A percentile compares a stretch with the other conserved stretches of the same genome.
Conservation (phyloP, 139 green algal species). For the Chlorella ohadii region DNA sequence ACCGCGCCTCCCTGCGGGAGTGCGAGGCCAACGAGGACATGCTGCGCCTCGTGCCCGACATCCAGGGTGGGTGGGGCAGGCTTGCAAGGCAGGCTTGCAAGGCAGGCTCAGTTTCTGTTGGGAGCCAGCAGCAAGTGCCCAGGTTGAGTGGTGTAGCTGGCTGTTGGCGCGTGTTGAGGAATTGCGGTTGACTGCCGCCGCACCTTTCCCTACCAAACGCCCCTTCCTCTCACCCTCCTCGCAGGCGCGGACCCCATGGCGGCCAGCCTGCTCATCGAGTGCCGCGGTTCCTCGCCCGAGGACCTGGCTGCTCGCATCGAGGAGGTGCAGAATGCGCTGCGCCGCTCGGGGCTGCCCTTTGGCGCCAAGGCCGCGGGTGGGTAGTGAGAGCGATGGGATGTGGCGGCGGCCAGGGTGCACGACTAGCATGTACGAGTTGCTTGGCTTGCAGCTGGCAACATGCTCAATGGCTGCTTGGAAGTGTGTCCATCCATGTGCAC, state of each 20-base stretch:
- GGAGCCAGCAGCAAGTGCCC: no score
- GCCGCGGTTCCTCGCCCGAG: constrained; percentile 73
- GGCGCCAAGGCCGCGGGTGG: constrained; percentile 64
- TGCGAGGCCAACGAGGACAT: constrained; percentile 87
- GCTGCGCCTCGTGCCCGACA: constrained; percentile 82
- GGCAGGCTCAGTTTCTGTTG: no score
- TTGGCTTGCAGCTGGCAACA: no score
- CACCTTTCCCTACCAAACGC: no score
- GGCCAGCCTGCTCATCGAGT: constrained; percentile 94
- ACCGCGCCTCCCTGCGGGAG: constrained; percentile 77
- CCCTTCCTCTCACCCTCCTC: no score
- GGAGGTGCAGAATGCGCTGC: constrained; percentile 66
- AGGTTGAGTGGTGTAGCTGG: no score
- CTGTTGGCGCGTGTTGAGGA: no score
- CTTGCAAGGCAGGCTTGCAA: background rate
- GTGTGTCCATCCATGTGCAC: no score
- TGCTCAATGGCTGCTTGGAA: no score
- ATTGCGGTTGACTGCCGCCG: no score
- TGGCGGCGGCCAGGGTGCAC: no score
- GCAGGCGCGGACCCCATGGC: constrained; percentile 76
- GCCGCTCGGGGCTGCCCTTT: constrained; percentile 69
- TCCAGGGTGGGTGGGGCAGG: constrained; percentile 58
- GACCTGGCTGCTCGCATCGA: constrained; percentile 74
- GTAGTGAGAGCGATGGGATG: background rate
- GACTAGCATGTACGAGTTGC: no score